Evolutionary conservation across 352 stramenopile species (phyloP).

Genomic region (Pythium utonaiense): DNA sequence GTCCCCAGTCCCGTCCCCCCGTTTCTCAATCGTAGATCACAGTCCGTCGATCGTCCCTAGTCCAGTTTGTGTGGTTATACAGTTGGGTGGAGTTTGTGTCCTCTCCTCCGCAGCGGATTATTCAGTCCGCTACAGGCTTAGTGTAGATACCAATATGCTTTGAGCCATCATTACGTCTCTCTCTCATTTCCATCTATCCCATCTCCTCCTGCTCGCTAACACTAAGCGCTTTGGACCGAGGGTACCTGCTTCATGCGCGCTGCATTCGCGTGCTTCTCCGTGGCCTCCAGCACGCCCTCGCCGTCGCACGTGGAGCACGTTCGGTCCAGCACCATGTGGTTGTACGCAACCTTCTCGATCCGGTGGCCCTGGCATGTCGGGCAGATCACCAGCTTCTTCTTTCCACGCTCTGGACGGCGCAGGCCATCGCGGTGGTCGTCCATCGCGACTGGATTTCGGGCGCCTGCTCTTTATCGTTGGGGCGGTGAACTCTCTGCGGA

Average conservation of each 20-base stretch:
- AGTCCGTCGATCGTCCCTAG: neutral
- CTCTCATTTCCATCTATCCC: neutral
- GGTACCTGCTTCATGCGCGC: neutral
- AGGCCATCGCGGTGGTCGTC: neutral
- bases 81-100: neutral
- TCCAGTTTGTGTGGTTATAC: neutral
- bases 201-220: neutral
- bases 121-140: neutral
- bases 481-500: neutral
- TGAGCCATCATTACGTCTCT: neutral
- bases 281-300: conserved; percentile 38
- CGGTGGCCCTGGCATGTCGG: conserved; percentile 50
- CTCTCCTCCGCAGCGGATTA: neutral
- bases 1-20: neutral
- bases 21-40: neutral
- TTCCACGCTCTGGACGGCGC: neutral
- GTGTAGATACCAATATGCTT: neutral
- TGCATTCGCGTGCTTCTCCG: neutral
- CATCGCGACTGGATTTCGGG: neutral
- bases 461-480: neutral
- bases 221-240: conserved; percentile 9
- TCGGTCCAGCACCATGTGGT: conserved; percentile 48
- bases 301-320: conserved; percentile 53
- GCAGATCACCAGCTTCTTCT: conserved; percentile 40
- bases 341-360: conserved; percentile 54